Conservation (phyloP, 257 asterid species). For the Fraxinus pennsylvanica region DNA sequence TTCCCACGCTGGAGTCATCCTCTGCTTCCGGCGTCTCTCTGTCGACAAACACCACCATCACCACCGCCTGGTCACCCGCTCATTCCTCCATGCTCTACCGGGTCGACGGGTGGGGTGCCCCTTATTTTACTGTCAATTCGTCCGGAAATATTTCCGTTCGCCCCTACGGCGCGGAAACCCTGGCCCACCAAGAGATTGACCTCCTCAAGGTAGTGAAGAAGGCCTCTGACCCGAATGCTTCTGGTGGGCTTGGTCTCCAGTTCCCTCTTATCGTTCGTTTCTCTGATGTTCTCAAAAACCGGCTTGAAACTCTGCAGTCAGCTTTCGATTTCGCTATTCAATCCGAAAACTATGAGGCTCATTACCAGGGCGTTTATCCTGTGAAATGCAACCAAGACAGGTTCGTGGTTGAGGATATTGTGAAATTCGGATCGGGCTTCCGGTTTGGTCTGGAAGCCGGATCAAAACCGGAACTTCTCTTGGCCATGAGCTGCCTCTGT, state of each 20-base stretch:
- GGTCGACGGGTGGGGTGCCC: constrained; percentile 91
- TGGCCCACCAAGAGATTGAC: constrained; percentile 84
- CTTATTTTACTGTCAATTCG: constrained; percentile 73
- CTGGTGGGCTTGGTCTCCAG: constrained; percentile 82
- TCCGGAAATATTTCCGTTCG: constrained; percentile 74
- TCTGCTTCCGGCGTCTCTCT: constrained; percentile 35
- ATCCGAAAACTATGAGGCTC: constrained; percentile 64
- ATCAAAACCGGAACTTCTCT: constrained; percentile 91
- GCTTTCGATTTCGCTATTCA: constrained; percentile 68
- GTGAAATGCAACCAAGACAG: constrained; percentile 93
- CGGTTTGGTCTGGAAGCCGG: constrained; percentile 96
- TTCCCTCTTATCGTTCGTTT: constrained; percentile 79
- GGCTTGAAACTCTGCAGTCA: constrained; percentile 70
- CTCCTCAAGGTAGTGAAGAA: constrained; percentile 83
- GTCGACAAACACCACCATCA: constrained; percentile 28
- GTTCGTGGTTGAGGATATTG: constrained; percentile 87
- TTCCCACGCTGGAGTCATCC: constrained; percentile 49
- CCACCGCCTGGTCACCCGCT: constrained; percentile 61
- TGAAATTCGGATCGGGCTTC: constrained; percentile 75
- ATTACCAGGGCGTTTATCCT: constrained; percentile 94
- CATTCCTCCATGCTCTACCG: constrained; percentile 66
- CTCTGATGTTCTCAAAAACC: constrained; percentile 75
- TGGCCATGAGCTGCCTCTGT: constrained; percentile 87
- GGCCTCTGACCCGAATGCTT: constrained; percentile 63
- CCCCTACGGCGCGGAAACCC: constrained; percentile 62